phyloP scores from a whole-genome alignment of 2,329 filamentous ascomycete genomes.

The Lachnellula willkommii region DNA sequence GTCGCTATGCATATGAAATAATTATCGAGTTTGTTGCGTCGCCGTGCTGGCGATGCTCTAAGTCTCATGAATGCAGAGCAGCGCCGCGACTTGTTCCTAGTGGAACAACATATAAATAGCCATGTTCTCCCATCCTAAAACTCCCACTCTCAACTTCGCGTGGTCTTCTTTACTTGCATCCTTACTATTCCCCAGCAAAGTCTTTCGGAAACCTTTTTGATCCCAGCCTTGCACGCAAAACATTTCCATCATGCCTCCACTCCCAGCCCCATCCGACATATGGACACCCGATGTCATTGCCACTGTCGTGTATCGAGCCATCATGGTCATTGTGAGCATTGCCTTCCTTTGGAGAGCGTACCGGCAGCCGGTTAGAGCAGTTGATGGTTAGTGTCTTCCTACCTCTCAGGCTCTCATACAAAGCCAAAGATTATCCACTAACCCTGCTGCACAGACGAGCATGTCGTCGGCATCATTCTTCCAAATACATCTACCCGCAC shows the following conservation, averaged over 20 bases:
- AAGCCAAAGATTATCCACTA: not conserved
- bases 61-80: not conserved
- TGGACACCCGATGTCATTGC: constrained; percentile 10
- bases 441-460: not conserved
- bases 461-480: not conserved
- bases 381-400: not conserved
- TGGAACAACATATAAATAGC: not conserved
- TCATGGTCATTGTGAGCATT: constrained; percentile 8
- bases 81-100: not conserved
- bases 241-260: not conserved
- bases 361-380: not conserved
- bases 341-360: constrained; percentile 8
- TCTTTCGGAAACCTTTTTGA: not conserved
- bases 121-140: not conserved
- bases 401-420: not conserved
- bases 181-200: not conserved
- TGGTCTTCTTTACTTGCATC: not conserved
- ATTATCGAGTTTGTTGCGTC: not conserved
- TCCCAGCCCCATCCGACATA: not conserved
- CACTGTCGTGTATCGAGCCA: constrained; percentile 4
- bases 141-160: not conserved
- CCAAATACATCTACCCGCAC: not conserved
- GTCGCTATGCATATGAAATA: not conserved
- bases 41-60: not conserved
- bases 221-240: not conserved